Evolutionary conservation across 2,329 filamentous ascomycete genomes (phyloP).

Genomic region (Emergomyces pasteurianus): DNA sequence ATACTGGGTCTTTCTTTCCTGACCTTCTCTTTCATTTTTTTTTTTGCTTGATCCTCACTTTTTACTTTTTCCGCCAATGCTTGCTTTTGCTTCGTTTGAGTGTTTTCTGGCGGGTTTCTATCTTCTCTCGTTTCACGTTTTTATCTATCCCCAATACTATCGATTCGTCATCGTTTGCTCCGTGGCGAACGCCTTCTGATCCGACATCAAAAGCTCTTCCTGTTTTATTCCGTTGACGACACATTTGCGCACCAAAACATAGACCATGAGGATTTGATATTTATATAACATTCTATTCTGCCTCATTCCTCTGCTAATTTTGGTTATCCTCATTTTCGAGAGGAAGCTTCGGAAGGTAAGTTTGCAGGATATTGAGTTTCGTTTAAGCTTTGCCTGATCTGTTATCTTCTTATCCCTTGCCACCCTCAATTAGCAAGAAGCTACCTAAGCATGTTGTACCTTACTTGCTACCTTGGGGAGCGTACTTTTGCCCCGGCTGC

Average conservation of each 20-base stretch:
- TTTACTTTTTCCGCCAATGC: not conserved
- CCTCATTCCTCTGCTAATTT: not conserved
- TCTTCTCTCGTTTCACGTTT: not conserved
- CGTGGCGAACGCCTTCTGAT: not conserved
- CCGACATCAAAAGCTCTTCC: not conserved
- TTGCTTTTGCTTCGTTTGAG: not conserved
- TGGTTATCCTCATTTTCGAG: not conserved
- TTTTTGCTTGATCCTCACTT: not conserved
- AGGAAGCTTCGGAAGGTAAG: not conserved
- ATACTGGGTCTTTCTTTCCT: not conserved
- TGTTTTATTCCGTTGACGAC: not conserved
- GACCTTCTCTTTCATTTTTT: not conserved
- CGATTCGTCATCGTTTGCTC: not conserved
- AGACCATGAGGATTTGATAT: not conserved
- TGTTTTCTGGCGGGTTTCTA: not conserved
- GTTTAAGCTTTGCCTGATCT: not conserved
- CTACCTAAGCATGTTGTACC: too few relatives aligned
- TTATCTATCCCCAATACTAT: not conserved
- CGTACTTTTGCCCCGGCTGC: too few relatives aligned
- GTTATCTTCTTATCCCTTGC: not conserved
- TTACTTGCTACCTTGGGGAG: too few relatives aligned
- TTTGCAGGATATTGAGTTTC: not conserved
- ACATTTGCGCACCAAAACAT: not conserved
- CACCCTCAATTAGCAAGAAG: too few relatives aligned
- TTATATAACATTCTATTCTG: not conserved